Conservation (phyloP, 495 filamentous ascomycete genomes). For the Parmelia sp. region DNA sequence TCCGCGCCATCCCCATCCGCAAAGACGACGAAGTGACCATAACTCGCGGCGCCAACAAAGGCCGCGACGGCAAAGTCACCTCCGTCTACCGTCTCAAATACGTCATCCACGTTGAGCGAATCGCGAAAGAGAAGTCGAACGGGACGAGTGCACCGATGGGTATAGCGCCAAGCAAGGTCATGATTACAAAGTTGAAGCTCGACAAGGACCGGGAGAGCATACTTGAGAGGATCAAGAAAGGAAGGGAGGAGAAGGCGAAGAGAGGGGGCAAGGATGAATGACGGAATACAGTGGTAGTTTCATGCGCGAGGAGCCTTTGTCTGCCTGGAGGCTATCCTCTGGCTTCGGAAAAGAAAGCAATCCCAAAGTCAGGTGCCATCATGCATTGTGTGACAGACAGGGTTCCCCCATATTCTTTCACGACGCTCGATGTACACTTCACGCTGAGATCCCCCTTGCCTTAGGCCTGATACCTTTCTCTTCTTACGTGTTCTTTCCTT, state of each 20-base stretch:
- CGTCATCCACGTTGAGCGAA: constrained; percentile 84
- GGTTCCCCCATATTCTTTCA: neutral
- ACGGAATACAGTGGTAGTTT: neutral
- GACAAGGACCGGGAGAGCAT: constrained; percentile 97
- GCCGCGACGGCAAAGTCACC: constrained; percentile 81
- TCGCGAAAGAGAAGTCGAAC: constrained; percentile 88
- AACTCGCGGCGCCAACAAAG: constrained; percentile 84
- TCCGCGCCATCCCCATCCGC: constrained; percentile 94
- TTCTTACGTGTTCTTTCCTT: neutral
- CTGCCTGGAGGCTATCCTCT: neutral
- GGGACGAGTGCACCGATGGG: constrained; percentile 84
- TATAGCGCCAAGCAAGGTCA: constrained; percentile 85
- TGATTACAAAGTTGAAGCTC: constrained; percentile 95
- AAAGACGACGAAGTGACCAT: constrained; percentile 95
- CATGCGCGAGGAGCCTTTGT: neutral
- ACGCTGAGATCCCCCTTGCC: neutral
- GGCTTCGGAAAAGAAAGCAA: neutral
- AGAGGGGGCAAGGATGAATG: constrained; percentile 17
- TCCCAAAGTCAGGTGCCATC: neutral
- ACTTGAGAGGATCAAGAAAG: constrained; percentile 73
- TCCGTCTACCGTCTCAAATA: constrained; percentile 98
- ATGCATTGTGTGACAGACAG: neutral
- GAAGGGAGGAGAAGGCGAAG: constrained; percentile 51
- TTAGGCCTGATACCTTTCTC: neutral
- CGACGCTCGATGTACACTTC: neutral